phyloP scores from a whole-genome alignment of 208 protist species.

The Acanthamoeba royreba region DNA sequence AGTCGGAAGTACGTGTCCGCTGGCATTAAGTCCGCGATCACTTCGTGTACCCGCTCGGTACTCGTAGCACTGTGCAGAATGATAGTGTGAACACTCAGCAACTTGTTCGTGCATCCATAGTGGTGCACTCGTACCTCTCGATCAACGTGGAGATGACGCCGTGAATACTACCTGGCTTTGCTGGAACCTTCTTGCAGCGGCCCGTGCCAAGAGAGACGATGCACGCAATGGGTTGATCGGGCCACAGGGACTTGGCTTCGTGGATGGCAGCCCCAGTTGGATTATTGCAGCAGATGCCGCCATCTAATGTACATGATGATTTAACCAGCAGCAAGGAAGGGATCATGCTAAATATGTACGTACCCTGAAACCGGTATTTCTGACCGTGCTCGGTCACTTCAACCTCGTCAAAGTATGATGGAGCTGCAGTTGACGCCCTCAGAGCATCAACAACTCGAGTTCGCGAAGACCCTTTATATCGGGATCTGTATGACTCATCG shows the following conservation, averaged over 20 bases:
- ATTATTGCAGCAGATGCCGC: conserved; percentile 37
- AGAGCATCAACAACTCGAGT: background rate
- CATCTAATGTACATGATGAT: background rate
- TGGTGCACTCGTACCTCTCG: background rate
- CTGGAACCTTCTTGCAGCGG: background rate
- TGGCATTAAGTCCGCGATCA: background rate
- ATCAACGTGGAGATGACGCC: background rate
- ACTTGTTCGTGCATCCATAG: background rate
- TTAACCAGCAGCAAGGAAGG: background rate
- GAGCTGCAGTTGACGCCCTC: conserved; percentile 41
- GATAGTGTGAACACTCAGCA: background rate
- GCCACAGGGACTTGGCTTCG: conserved; percentile 47
- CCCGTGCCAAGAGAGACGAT: conserved; percentile 30
- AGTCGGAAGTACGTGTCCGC: conserved; percentile 38
- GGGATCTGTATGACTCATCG: background rate
- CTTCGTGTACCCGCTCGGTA: conserved; percentile 2
- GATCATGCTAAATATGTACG: background rate
- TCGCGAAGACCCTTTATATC: background rate
- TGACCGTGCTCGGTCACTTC: background rate
- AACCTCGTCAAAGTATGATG: conserved; percentile 53
- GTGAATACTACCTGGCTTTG: background rate
- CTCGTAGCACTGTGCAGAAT: conserved; percentile 16
- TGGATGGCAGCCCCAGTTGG: conserved; percentile 47
- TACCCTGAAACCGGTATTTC: background rate
- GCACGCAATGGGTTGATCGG: background rate